Percentiles rank a stretch among this genome's conserved stretches.
Conservation (phyloP, 2,329 filamentous ascomycete genomes). For the Neopestalotiopsis sp. region DNA sequence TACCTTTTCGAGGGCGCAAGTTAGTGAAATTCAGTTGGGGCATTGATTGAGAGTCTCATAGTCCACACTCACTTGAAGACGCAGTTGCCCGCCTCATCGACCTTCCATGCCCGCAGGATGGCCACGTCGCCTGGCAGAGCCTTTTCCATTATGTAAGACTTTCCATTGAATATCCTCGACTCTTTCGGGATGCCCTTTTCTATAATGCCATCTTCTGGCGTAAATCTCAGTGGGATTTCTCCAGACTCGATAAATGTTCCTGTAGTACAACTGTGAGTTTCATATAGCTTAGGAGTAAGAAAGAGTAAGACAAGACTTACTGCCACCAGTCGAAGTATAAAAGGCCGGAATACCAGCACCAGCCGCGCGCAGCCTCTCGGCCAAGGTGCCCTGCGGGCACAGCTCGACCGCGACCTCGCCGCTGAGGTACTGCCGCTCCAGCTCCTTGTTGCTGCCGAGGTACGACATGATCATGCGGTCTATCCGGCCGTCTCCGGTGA, state of each 20-base stretch:
- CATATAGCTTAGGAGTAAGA: too few species aligned
- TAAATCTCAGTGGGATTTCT: conserved; percentile 69
- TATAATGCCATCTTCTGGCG: conserved; percentile 59
- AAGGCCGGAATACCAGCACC: conserved; percentile 82
- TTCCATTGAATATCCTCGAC: conserved; percentile 74
- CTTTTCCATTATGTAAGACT: conserved; percentile 78
- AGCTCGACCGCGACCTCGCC: conserved; percentile 79
- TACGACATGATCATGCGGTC: conserved; percentile 76
- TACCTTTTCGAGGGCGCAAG: conserved; percentile 47
- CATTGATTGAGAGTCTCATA: background rate
- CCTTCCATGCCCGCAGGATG: conserved; percentile 78
- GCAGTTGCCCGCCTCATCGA: conserved; percentile 78
- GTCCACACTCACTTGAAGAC: conserved; percentile 67
- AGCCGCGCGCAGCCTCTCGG: conserved; percentile 73
- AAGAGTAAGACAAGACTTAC: conserved; percentile 45
- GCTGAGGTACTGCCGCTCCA: conserved; percentile 76
- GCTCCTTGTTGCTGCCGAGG: conserved; percentile 76
- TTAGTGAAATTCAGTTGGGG: too few species aligned
- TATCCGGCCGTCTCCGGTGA: conserved; percentile 74
- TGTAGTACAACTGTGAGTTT: conserved; percentile 19
- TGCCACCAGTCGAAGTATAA: conserved; percentile 76
- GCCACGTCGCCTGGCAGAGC: conserved; percentile 78
- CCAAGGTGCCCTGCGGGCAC: conserved; percentile 77
- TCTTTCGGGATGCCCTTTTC: conserved; percentile 72
- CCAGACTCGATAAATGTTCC: conserved; percentile 72